Percentiles rank a stretch among this genome's conserved stretches.
phyloP scores from a whole-genome alignment of 441 rosid species.

The Brassica balearica region DNA sequence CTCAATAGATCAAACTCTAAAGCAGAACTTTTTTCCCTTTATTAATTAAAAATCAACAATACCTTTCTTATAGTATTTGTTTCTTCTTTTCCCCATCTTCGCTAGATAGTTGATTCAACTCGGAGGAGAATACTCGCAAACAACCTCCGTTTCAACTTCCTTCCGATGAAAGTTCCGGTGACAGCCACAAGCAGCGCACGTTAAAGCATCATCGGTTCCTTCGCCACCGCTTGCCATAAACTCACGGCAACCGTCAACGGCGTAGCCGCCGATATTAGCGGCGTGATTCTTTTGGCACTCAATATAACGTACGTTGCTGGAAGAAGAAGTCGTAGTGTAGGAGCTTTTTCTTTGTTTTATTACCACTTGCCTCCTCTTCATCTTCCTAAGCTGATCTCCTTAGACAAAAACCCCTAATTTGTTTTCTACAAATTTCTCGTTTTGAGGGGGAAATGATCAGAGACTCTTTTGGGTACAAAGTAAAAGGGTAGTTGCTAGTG shows the following conservation, averaged over 20 bases:
- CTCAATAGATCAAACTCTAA: conserved; percentile 4
- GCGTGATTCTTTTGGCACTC: conserved; percentile 98
- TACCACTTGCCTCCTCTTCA: conserved; percentile 87
- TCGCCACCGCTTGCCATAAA: conserved; percentile 81
- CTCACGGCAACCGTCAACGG: conserved; percentile 94
- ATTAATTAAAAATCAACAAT: neutral
- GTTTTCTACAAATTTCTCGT: neutral
- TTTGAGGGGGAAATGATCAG: conserved; percentile 12
- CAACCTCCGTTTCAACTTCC: conserved; percentile 79
- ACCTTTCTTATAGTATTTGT: neutral
- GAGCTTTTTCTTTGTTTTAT: conserved; percentile 52
- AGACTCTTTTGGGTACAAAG: conserved; percentile 20
- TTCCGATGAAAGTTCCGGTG: conserved; percentile 85
- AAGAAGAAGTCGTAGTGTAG: conserved; percentile 39
- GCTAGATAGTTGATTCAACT: conserved; percentile 25
- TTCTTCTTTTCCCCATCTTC: conserved; percentile 4
- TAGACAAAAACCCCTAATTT: conserved; percentile 41
- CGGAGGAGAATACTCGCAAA: conserved; percentile 86
- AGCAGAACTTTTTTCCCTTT: neutral
- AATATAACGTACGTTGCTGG: conserved; percentile 63
- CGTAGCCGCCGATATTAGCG: conserved; percentile 77
- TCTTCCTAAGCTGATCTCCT: conserved; percentile 24
- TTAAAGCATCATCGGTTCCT: conserved; percentile 55
- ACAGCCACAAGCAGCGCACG: conserved; percentile 92
- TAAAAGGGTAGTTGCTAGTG: conserved; percentile 30